A percentile compares a stretch with the other conserved stretches of the same genome.
These are phyloP conservation scores for Xylariaceae sp. DNA, from an alignment of 2,329 filamentous ascomycete species.

Conservation along the genomic window DNA sequence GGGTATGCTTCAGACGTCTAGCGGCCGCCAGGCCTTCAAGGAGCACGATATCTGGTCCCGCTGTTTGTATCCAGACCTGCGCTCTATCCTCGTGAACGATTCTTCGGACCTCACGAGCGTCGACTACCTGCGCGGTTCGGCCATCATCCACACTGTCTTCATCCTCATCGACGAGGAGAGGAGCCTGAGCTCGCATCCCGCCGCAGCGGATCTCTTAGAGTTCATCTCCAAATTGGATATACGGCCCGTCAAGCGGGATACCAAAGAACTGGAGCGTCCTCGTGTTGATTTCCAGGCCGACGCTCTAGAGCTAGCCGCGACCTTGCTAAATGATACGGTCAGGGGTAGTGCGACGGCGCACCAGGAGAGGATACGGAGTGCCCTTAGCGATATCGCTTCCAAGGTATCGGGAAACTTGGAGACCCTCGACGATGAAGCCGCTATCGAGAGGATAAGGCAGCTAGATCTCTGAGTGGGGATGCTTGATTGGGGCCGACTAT, in stretches of 20 bases:
- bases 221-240: slow-evolving; percentile 5
- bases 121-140: slow-evolving; percentile 16
- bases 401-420: slow-evolving; percentile 4
- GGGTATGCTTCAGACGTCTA: slow-evolving; percentile 45
- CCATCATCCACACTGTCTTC: slow-evolving; percentile 11
- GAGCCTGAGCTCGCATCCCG: slow-evolving; percentile 1
- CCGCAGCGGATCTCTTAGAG: slow-evolving; percentile 5
- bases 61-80: slow-evolving; percentile 13
- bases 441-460: slow-evolving; percentile 8
- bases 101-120: slow-evolving; percentile 1
- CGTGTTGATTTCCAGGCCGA: slow-evolving; percentile 14
- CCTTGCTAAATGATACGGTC: not conserved
- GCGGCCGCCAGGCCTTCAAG: slow-evolving; percentile 31
- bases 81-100: slow-evolving; percentile 4
- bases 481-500: not conserved
- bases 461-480: slow-evolving; percentile 8
- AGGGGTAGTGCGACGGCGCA: not conserved
- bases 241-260: not conserved
- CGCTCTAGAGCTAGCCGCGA: slow-evolving; percentile 8
- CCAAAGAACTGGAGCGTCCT: not conserved
- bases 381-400: slow-evolving; percentile 2
- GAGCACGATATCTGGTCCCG: slow-evolving; percentile 6
- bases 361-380: slow-evolving; percentile 3
- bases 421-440: slow-evolving; percentile 7
- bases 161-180: slow-evolving; percentile 10